Percentiles rank a stretch among this genome's conserved stretches.
These are phyloP conservation scores for Cercospora sp. DNA, from an alignment of 2,329 filamentous ascomycete genomes.

Conservation along the genomic window DNA sequence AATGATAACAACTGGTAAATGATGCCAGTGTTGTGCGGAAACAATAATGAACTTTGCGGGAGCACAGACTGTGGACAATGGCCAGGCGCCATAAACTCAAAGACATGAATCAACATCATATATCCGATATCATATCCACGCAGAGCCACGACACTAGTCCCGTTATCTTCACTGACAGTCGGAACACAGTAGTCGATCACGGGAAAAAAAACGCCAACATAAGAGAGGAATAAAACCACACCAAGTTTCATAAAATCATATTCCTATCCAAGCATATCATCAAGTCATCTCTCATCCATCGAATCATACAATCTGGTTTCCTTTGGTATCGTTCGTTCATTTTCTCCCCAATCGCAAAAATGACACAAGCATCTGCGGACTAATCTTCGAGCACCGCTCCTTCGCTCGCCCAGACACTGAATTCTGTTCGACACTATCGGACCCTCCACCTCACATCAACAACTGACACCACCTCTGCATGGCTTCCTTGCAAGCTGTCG, in stretches of 20 bases:
- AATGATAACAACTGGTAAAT: constrained; percentile 24
- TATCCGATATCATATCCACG: background rate
- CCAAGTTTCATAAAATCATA: background rate
- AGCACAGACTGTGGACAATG: background rate
- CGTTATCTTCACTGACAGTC: too few species aligned
- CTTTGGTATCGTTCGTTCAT: background rate
- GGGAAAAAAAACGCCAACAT: too few species aligned
- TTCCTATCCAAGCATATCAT: background rate
- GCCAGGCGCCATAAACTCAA: background rate
- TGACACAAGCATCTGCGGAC: background rate
- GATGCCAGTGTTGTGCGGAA: background rate
- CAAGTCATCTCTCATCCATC: background rate
- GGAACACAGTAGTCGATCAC: too few species aligned
- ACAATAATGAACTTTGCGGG: background rate
- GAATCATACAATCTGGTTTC: background rate
- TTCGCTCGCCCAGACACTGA: too few species aligned
- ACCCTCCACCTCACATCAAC: background rate
- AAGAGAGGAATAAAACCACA: too few species aligned
- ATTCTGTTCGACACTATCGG: too few species aligned
- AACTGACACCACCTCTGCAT: constrained; percentile 3
- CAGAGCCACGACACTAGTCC: too few species aligned
- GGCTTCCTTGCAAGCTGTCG: background rate
- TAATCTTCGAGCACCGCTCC: too few species aligned
- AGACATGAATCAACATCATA: background rate
- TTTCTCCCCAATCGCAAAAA: background rate